A percentile compares a stretch with the other conserved stretches of the same genome.
Conservation (phyloP, 768 basidiomycete genomes). For the Tricholoma hemisulphureum region DNA sequence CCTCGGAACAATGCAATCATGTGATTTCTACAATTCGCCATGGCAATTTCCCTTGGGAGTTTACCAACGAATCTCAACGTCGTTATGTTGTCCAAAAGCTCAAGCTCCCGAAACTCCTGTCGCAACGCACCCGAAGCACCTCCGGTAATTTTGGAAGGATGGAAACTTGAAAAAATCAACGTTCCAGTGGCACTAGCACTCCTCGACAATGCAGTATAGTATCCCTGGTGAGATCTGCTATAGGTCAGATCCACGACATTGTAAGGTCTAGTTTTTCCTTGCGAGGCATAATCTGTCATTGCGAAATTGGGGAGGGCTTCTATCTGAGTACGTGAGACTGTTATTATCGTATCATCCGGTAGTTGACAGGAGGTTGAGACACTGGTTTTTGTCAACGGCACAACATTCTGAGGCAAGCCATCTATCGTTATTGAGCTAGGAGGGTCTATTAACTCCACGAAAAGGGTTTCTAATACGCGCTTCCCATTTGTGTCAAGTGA, state of each 20-base stretch:
- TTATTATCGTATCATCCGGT: neutral
- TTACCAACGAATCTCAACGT: slow-evolving; percentile 18
- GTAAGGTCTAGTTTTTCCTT: slow-evolving; percentile 27
- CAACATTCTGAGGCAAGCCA: neutral
- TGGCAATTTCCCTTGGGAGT: slow-evolving; percentile 10
- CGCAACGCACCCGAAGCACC: slow-evolving; percentile 22
- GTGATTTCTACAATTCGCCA: slow-evolving; percentile 11
- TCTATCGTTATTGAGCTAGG: neutral
- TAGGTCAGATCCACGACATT: slow-evolving; percentile 28
- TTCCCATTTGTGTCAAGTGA: neutral
- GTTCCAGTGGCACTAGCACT: slow-evolving; percentile 28
- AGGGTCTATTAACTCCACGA: neutral
- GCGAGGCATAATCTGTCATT: slow-evolving; percentile 36
- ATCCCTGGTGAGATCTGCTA: slow-evolving; percentile 22
- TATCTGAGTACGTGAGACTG: neutral
- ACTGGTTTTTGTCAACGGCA: neutral
- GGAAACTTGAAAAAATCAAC: slow-evolving; percentile 28
- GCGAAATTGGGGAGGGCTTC: slow-evolving; percentile 12
- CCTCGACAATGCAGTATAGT: slow-evolving; percentile 32
- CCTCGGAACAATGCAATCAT: slow-evolving; percentile 6
- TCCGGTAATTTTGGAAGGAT: slow-evolving; percentile 20
- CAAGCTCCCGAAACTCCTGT: slow-evolving; percentile 35
- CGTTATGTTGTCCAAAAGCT: slow-evolving; percentile 36
- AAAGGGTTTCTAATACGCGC: neutral
- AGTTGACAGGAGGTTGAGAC: neutral